These are phyloP conservation scores for Polyporus tsugae DNA, from an alignment of 1,284 basidiomycete genomes.

Conservation along the genomic window DNA sequence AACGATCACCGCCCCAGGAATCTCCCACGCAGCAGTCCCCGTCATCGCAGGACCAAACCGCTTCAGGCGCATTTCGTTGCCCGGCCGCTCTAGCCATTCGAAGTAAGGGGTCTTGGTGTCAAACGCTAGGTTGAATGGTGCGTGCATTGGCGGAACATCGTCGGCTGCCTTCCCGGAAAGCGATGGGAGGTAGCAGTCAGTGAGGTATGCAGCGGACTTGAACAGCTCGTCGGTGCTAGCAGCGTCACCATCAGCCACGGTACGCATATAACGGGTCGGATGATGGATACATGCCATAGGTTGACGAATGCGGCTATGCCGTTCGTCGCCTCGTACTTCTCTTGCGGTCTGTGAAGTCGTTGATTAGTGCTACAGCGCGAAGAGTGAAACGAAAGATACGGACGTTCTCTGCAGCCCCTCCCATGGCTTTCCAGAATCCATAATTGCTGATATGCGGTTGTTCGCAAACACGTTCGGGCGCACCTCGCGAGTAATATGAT, in stretches of 20 bases:
- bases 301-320: constrained; percentile 74
- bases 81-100: constrained; percentile 47
- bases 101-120: constrained; percentile 45
- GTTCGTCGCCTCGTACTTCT: constrained; percentile 68
- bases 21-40: constrained; percentile 72
- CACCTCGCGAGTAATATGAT: constrained; percentile 72
- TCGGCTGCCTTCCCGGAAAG: constrained; percentile 3
- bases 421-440: constrained; percentile 68
- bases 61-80: constrained; percentile 53
- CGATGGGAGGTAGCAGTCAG: constrained; percentile 57
- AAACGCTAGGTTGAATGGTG: constrained; percentile 47
- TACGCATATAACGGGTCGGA: not conserved
- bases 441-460: constrained; percentile 69
- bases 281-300: constrained; percentile 55
- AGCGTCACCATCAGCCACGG: not conserved
- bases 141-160: constrained; percentile 37
- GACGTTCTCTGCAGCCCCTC: constrained; percentile 45
- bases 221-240: constrained; percentile 74
- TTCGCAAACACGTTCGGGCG: constrained; percentile 72
- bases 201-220: constrained; percentile 74
- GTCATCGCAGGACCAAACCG: constrained; percentile 78
- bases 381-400: constrained; percentile 39
- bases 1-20: constrained; percentile 39
- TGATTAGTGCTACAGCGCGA: constrained; percentile 4
- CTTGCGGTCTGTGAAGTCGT: constrained; percentile 50